These are phyloP conservation scores for Podaxis sp. DNA, from an alignment of 768 basidiomycete species.

Conservation along the genomic window DNA sequence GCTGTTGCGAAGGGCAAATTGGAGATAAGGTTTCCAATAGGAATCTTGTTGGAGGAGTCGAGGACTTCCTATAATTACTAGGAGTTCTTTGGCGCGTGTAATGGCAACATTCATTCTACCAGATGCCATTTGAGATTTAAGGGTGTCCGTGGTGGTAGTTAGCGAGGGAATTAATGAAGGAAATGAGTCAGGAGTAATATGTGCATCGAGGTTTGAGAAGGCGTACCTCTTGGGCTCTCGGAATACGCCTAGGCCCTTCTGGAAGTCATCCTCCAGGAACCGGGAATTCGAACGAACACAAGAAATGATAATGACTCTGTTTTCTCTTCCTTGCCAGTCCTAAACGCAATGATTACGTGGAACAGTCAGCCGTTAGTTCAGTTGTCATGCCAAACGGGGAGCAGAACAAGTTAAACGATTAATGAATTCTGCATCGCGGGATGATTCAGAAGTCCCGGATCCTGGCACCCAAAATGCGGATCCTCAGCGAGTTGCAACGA, in stretches of 20 bases:
- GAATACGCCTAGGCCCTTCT: slow-evolving; percentile 45
- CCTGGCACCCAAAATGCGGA: neutral
- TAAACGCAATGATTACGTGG: slow-evolving; percentile 13
- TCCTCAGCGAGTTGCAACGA: neutral
- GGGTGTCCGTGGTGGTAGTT: neutral
- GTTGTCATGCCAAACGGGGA: slow-evolving; percentile 6
- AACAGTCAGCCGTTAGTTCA: neutral
- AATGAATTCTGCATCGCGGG: neutral
- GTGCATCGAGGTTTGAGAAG: neutral
- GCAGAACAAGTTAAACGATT: neutral
- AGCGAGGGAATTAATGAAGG: neutral
- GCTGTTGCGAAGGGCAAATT: slow-evolving; percentile 46
- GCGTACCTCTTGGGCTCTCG: slow-evolving; percentile 46
- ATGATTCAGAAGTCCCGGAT: neutral
- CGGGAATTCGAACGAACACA: slow-evolving; percentile 46
- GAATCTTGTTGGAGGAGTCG: slow-evolving; percentile 42
- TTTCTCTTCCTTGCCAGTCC: slow-evolving; percentile 55
- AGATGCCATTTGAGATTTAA: neutral
- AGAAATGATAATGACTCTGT: slow-evolving; percentile 49
- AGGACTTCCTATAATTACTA: slow-evolving; percentile 49
- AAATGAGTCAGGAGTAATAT: neutral
- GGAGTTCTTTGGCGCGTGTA: slow-evolving; percentile 53
- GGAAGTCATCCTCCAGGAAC: slow-evolving; percentile 47
- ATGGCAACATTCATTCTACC: slow-evolving; percentile 55
- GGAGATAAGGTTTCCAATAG: slow-evolving; percentile 51